A percentile compares a stretch with the other conserved stretches of the same genome.
Conservation (phyloP, 805 yeast species). For the Yamadazyma sp. region DNA sequence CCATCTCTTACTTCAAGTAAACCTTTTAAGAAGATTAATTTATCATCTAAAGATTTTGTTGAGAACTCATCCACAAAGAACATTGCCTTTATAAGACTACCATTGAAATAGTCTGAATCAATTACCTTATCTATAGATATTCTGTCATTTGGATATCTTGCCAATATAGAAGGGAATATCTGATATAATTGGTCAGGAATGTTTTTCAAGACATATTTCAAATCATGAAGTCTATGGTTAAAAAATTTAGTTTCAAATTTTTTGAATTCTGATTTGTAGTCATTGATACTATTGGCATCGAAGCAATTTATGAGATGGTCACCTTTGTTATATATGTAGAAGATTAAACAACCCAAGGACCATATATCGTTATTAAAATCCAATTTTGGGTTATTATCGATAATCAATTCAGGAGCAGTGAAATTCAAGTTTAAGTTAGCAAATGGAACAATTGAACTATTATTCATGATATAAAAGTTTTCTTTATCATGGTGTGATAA, state of each 20-base stretch:
- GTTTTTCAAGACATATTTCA: conserved; percentile 46
- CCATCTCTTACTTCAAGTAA: conserved; percentile 37
- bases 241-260: conserved; percentile 46
- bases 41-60: conserved; percentile 67
- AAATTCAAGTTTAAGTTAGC: conserved; percentile 69
- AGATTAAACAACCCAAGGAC: conserved; percentile 76
- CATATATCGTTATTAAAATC: conserved; percentile 76
- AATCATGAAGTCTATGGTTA: conserved; percentile 31
- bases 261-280: conserved; percentile 55
- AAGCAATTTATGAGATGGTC: conserved; percentile 41
- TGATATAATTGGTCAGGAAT: conserved; percentile 57
- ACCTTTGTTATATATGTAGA: conserved; percentile 59
- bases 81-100: conserved; percentile 76
- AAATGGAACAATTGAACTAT: conserved; percentile 78
- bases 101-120: conserved; percentile 74
- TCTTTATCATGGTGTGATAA: conserved; percentile 43
- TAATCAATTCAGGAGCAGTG: conserved; percentile 79
- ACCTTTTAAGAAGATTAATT: conserved; percentile 64
- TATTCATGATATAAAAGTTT: conserved; percentile 65
- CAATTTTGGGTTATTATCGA: conserved; percentile 52
- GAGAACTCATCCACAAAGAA: conserved; percentile 80
- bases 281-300: conserved; percentile 51
- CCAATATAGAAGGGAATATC: conserved; percentile 51
- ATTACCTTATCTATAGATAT: conserved; percentile 62
- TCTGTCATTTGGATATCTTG: conserved; percentile 56